Percentiles rank a stretch among this genome's conserved stretches.
phyloP scores from a whole-genome alignment of 2,329 filamentous ascomycete species.

The Hypomyces perniciosus region DNA sequence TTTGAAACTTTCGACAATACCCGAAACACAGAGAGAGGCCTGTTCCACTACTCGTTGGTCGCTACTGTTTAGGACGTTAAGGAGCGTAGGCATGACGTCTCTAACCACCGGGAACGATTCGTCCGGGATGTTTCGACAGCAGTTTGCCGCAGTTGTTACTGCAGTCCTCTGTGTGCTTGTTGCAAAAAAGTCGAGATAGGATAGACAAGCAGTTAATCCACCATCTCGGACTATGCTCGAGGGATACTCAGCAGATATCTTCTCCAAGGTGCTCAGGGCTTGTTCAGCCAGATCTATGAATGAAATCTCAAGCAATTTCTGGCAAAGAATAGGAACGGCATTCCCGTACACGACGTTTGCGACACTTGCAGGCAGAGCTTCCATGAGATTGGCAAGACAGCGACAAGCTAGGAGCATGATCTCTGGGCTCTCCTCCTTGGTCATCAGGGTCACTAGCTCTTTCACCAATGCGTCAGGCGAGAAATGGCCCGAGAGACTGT shows the following conservation, averaged over 20 bases:
- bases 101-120: constrained; percentile 88
- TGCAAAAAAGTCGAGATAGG: constrained; percentile 94
- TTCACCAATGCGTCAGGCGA: constrained; percentile 92
- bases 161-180: constrained; percentile 95
- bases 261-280: constrained; percentile 90
- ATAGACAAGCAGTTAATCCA: constrained; percentile 89
- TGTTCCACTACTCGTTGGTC: constrained; percentile 97
- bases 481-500: constrained; percentile 92
- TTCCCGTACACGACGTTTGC: constrained; percentile 97
- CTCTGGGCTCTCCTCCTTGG: constrained; percentile 89
- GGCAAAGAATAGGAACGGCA: constrained; percentile 88
- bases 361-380: constrained; percentile 85
- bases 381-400: constrained; percentile 95
- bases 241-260: constrained; percentile 95
- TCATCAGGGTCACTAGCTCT: constrained; percentile 88
- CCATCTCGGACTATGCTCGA: constrained; percentile 93
- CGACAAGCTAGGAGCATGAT: constrained; percentile 96
- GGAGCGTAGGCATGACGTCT: constrained; percentile 93
- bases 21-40: constrained; percentile 87
- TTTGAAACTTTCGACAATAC: constrained; percentile 96
- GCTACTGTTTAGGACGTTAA: constrained; percentile 83
- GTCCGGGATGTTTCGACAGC: constrained; percentile 91
- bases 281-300: constrained; percentile 98
- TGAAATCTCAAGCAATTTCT: constrained; percentile 90
- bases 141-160: constrained; percentile 95